Evolutionary conservation across 2,329 filamentous ascomycete genomes (phyloP), one percentile per base, ranked within the genome.

Genomic region (Neonectria faginata): DNA sequence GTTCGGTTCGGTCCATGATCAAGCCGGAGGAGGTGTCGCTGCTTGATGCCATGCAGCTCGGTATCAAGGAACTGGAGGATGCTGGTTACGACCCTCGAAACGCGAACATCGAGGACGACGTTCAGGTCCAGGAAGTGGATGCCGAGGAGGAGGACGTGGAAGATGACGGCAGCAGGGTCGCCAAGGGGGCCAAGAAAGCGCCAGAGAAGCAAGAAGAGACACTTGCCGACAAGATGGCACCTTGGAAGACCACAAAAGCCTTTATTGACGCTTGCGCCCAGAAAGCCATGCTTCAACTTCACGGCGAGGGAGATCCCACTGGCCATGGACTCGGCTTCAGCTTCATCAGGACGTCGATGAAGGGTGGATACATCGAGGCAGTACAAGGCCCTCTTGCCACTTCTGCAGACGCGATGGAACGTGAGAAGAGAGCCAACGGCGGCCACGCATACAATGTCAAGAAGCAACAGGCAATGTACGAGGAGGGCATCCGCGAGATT

Each of bases 391-490:
- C 88, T 3, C 79, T 88, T 42, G 86, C 88, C 8, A 90, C 88
- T 3, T 89, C 88, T 10, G 94, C 93, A 20, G 93, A 97, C 77
- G 94, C 93, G 74, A 92, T 94, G 66, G 92, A 93, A 74, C 92
- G 94, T 66, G 93, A 94, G 77, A 89, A 96, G 68, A 92, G 94
- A 75, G 92, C 92, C 16, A 95, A 96, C 68, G 94, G 94, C 60
- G 96, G 96, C 0, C 96, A 99, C 79, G 94, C 93, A 71, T 99
- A 99, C 82, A 99, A 99, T 69, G 96, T 99, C 65, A 96, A 95
- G 75, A 91, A 92, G 70, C 96, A 99, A 78, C 93, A 98, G 75
- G 90, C 89, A 67, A 92, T 93, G 73, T 99, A 99, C 77, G 93
- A 97, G 71, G 91, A 94, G 57, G 93, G 93, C 22, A 97, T 99